Conservation (phyloP, 2,329 filamentous ascomycete genomes). For the Didymella pinodella region DNA sequence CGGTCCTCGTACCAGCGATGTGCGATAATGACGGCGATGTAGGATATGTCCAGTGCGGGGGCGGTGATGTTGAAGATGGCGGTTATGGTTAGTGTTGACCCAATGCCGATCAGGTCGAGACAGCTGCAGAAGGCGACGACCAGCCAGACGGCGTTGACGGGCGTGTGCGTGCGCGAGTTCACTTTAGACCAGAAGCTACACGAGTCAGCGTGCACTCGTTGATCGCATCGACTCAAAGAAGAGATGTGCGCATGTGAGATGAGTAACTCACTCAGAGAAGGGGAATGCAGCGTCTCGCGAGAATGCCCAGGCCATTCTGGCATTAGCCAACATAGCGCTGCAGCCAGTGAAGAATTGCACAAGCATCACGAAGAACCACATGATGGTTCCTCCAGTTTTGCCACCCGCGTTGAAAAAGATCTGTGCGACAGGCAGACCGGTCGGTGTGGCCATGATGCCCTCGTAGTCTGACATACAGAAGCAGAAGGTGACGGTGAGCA, state of each 20-base stretch:
- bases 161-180: constrained; percentile 64
- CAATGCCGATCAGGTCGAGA: constrained; percentile 62
- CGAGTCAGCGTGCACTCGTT: constrained; percentile 26
- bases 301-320: constrained; percentile 69
- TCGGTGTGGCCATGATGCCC: constrained; percentile 63
- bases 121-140: constrained; percentile 65
- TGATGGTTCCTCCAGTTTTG: constrained; percentile 62
- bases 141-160: constrained; percentile 70
- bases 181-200: constrained; percentile 61
- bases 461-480: constrained; percentile 69
- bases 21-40: constrained; percentile 68
- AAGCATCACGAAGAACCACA: constrained; percentile 69
- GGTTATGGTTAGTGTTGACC: constrained; percentile 59
- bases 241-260: too few species aligned
- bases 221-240: background rate
- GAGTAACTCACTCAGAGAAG: constrained; percentile 60
- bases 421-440: constrained; percentile 66
- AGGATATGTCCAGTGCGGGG: constrained; percentile 60
- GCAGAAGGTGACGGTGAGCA: constrained; percentile 69
- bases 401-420: constrained; percentile 68
- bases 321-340: constrained; percentile 70
- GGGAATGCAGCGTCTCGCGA: constrained; percentile 67
- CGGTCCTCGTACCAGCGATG: constrained; percentile 62
- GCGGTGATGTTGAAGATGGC: constrained; percentile 59
- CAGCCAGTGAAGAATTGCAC: constrained; percentile 72